Percentiles rank a stretch among this genome's conserved stretches.
Evolutionary conservation across 805 yeast species (phyloP).

Genomic region (Myxozyma kluyveri): DNA sequence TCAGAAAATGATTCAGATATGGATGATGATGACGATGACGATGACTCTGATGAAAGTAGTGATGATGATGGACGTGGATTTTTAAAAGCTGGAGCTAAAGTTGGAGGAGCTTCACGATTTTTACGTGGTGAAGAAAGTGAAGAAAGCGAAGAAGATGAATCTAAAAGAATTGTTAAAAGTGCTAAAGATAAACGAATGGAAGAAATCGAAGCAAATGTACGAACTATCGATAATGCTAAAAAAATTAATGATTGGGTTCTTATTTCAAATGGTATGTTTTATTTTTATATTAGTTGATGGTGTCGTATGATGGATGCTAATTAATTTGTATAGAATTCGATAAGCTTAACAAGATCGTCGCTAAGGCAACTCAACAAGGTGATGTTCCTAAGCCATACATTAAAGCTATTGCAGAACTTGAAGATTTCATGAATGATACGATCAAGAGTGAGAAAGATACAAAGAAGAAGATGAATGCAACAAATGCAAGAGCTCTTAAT

Average conservation of each 20-base stretch:
- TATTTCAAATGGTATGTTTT: slow-evolving; percentile 46
- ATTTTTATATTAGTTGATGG: background rate
- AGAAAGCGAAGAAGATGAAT: slow-evolving; percentile 54
- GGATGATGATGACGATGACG: slow-evolving; percentile 41
- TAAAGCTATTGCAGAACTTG: slow-evolving; percentile 66
- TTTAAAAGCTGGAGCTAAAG: slow-evolving; percentile 38
- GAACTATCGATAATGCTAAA: slow-evolving; percentile 65
- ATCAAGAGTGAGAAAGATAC: slow-evolving; percentile 52
- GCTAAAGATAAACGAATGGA: slow-evolving; percentile 91
- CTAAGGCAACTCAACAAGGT: slow-evolving; percentile 71
- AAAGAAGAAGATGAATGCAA: slow-evolving; percentile 74
- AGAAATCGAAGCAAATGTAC: slow-evolving; percentile 69
- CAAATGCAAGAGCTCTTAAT: slow-evolving; percentile 81
- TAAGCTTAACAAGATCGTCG: slow-evolving; percentile 61
- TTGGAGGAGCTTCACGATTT: slow-evolving; percentile 40
- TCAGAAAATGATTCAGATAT: slow-evolving; percentile 36
- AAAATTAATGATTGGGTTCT: slow-evolving; percentile 75
- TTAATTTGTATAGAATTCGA: slow-evolving; percentile 59
- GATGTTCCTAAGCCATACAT: slow-evolving; percentile 71
- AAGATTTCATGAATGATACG: slow-evolving; percentile 58
- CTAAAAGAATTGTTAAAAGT: slow-evolving; percentile 81
- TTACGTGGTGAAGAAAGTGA: slow-evolving; percentile 41
- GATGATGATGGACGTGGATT: slow-evolving; percentile 40
- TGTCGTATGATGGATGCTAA: background rate
- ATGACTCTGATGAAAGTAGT: slow-evolving; percentile 38